Evolutionary conservation across 257 asterid species (phyloP).

Genomic region (Penstemon newberryi): DNA sequence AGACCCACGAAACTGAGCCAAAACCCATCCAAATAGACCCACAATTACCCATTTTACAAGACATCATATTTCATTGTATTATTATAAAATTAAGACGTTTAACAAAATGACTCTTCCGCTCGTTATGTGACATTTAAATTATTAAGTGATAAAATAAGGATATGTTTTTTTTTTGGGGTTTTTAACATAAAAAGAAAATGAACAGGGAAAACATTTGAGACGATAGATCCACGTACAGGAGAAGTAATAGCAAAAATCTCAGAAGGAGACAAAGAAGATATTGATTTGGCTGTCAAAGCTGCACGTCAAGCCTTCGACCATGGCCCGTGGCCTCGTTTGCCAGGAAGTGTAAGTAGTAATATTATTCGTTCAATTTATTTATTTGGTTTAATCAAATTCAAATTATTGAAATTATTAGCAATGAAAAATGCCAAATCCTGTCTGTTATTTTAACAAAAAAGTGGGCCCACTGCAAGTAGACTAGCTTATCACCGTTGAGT

Average conservation of each 20-base stretch:
- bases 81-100: too few relatives aligned
- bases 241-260: constrained; percentile 47
- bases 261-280: constrained; percentile 53
- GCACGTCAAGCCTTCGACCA: constrained; percentile 62
- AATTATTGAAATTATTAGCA: background rate
- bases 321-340: constrained; percentile 67
- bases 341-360: constrained; percentile 40
- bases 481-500: too few relatives aligned
- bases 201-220: constrained; percentile 52
- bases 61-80: too few relatives aligned
- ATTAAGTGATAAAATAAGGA: too few relatives aligned
- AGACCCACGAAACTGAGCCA: too few relatives aligned
- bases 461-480: too few relatives aligned
- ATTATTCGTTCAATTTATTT: background rate
- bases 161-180: background rate
- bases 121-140: too few relatives aligned
- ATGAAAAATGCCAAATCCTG: background rate
- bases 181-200: background rate
- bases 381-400: background rate
- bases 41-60: too few relatives aligned
- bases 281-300: constrained; percentile 61
- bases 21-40: too few relatives aligned
- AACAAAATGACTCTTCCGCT: too few relatives aligned
- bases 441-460: too few relatives aligned
- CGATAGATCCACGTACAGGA: constrained; percentile 52